These are phyloP conservation scores for Amauroascus niger DNA, from an alignment of 2,329 filamentous ascomycete genomes.

Conservation along the genomic window DNA sequence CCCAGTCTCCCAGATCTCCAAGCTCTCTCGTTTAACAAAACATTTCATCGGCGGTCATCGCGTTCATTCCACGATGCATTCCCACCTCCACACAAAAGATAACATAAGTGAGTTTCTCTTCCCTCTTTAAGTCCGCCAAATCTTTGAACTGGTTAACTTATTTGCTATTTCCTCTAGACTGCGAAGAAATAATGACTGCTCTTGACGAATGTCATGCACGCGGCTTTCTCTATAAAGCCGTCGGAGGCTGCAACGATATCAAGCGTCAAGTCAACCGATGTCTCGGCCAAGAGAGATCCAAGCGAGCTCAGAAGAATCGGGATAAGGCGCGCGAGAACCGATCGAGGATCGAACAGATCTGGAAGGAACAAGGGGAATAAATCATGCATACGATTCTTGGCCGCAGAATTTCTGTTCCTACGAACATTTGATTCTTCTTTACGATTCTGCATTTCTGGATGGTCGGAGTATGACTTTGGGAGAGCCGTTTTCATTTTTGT, in stretches of 20 bases:
- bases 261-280: conserved; percentile 81
- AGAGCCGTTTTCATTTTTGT: background rate
- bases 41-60: background rate
- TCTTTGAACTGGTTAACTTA: background rate
- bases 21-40: background rate
- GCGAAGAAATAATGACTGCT: conserved; percentile 84
- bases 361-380: conserved; percentile 48
- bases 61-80: conserved; percentile 65
- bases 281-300: conserved; percentile 67
- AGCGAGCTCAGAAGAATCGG: conserved; percentile 68
- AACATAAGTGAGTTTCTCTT: conserved; percentile 58
- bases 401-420: background rate
- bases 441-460: background rate
- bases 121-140: conserved; percentile 10
- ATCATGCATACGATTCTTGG: background rate
- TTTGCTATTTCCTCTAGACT: conserved; percentile 49
- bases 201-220: conserved; percentile 91
- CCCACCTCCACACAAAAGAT: conserved; percentile 87
- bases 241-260: conserved; percentile 79
- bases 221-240: conserved; percentile 84
- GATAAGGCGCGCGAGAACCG: conserved; percentile 59
- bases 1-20: background rate
- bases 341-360: conserved; percentile 64
- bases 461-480: conserved; percentile 1
- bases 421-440: background rate